A percentile compares a stretch with the other conserved stretches of the same genome.
Conservation (phyloP, 345 rosid genomes). For the Melaleuca alternifolia region DNA sequence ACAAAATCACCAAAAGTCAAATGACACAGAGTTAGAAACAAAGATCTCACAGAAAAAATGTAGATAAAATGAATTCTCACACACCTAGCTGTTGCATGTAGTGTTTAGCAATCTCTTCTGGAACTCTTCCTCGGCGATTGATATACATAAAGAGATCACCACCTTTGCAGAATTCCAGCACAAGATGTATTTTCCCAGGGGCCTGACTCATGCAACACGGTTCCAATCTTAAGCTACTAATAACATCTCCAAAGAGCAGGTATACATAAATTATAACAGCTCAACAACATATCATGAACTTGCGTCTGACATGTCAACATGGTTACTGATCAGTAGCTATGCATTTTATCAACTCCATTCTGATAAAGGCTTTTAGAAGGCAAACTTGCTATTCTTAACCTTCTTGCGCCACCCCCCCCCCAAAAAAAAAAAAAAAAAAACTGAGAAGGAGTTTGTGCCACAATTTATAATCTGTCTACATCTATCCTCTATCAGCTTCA, state of each 20-base stretch:
- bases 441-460: not conserved
- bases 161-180: slow-evolving; percentile 85
- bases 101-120: slow-evolving; percentile 75
- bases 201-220: slow-evolving; percentile 26
- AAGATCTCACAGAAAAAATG: not conserved
- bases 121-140: slow-evolving; percentile 62
- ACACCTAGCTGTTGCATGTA: slow-evolving; percentile 91
- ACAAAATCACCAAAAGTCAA: not conserved
- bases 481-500: not conserved
- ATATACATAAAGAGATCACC: slow-evolving; percentile 88
- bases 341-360: not conserved
- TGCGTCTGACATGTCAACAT: not conserved
- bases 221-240: not conserved
- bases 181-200: slow-evolving; percentile 79
- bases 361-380: not conserved
- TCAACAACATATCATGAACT: not conserved
- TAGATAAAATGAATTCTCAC: not conserved
- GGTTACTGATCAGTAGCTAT: not conserved
- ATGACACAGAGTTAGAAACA: not conserved
- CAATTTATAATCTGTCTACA: not conserved
- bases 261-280: not conserved
- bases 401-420: not conserved
- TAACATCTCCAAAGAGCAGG: not conserved
- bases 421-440: not conserved
- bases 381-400: not conserved